phyloP scores from a whole-genome alignment of 257 asterid genomes.

The Gynochthodes officinalis region DNA sequence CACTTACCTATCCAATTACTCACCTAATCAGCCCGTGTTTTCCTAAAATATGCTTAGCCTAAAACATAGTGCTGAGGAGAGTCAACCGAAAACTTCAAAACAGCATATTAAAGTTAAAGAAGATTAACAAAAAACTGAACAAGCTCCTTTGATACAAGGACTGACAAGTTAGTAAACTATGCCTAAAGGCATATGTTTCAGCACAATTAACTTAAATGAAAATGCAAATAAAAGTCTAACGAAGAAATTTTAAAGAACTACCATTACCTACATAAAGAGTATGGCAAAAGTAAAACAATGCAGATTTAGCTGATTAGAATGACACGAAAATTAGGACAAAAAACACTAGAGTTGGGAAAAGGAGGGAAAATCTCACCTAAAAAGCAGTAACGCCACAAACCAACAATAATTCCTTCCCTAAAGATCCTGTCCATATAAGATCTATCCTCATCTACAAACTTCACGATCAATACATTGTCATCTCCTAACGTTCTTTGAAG shows the following conservation, averaged over 20 bases:
- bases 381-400: slow-evolving; percentile 57
- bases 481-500: slow-evolving; percentile 69
- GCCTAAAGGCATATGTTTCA: not conserved
- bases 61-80: not conserved
- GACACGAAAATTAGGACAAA: not conserved
- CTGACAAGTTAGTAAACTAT: not conserved
- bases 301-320: not conserved
- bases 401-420: slow-evolving; percentile 66
- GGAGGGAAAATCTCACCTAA: slow-evolving; percentile 48
- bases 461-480: slow-evolving; percentile 63
- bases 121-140: not conserved
- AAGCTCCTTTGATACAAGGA: not conserved
- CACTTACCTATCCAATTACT: not conserved
- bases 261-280: not conserved
- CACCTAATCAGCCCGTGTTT: not conserved
- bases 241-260: not conserved
- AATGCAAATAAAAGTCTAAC: not conserved
- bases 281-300: not conserved
- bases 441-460: slow-evolving; percentile 38
- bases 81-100: not conserved
- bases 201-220: not conserved
- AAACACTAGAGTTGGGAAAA: slow-evolving; percentile 10
- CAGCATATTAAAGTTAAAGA: not conserved
- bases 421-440: slow-evolving; percentile 26
- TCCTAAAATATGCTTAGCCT: not conserved